Evolutionary conservation across 2,329 filamentous ascomycete genomes (phyloP).

Genomic region (Davidsoniella australis): DNA sequence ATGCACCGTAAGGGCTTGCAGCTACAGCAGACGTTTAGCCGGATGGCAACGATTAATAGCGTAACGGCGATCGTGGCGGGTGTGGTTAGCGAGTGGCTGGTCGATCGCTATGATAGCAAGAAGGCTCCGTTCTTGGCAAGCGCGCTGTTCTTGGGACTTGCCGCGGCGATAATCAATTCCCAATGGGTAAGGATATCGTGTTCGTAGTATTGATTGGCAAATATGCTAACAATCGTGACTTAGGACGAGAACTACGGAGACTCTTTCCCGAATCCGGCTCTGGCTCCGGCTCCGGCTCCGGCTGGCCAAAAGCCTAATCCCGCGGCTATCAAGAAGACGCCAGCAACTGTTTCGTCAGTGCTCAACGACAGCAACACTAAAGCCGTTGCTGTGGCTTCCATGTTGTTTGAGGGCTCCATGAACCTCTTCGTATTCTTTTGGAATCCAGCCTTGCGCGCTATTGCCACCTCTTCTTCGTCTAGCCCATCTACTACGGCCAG

Average conservation of each 20-base stretch:
- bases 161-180: constrained; percentile 27
- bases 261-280: too few relatives aligned
- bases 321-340: background rate
- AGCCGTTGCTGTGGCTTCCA: constrained; percentile 32
- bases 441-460: constrained; percentile 29
- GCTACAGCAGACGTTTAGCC: constrained; percentile 33
- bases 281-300: too few relatives aligned
- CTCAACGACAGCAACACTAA: constrained; percentile 29
- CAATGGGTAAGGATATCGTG: constrained; percentile 25
- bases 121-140: constrained; percentile 30
- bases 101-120: constrained; percentile 28
- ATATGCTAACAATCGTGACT: background rate
- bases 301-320: too few relatives aligned
- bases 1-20: constrained; percentile 24
- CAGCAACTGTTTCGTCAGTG: constrained; percentile 14
- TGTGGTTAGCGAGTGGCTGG: constrained; percentile 33
- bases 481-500: background rate
- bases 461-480: constrained; percentile 7
- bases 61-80: constrained; percentile 18
- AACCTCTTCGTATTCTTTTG: constrained; percentile 46
- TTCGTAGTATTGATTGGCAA: background rate
- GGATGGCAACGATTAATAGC: constrained; percentile 35
- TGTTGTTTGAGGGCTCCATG: constrained; percentile 40
- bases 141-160: constrained; percentile 23
- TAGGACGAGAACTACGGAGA: constrained; percentile 34